Conservation (phyloP, 805 yeast species). For the Yarrowia phangngaensis region DNA sequence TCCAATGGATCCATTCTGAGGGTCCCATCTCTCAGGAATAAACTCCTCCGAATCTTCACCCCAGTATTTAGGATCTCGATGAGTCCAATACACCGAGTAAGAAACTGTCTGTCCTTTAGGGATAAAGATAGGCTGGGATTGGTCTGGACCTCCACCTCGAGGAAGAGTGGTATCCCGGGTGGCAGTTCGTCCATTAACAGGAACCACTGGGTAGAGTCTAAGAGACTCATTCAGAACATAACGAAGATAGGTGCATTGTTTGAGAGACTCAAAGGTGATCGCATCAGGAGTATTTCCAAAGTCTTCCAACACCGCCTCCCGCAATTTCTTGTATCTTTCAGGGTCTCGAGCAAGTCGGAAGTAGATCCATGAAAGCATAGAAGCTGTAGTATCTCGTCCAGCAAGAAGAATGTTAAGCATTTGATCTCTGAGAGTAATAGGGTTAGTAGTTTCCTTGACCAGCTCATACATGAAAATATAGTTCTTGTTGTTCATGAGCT, state of each 20-base stretch:
- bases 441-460: conserved; percentile 49
- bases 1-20: conserved; percentile 33
- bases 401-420: conserved; percentile 51
- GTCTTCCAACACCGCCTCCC: conserved; percentile 42
- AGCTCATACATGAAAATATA: conserved; percentile 50
- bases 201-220: conserved; percentile 52
- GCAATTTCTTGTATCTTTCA: conserved; percentile 38
- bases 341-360: conserved; percentile 46
- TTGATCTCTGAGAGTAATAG: conserved; percentile 49
- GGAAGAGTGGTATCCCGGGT: conserved; percentile 49
- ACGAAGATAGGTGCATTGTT: conserved; percentile 47
- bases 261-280: conserved; percentile 47
- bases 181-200: conserved; percentile 48
- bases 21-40: conserved; percentile 51
- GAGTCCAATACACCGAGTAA: conserved; percentile 45
- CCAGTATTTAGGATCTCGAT: conserved; percentile 43
- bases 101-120: conserved; percentile 45
- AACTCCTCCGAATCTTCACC: conserved; percentile 47
- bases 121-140: conserved; percentile 42
- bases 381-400: conserved; percentile 56
- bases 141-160: conserved; percentile 49
- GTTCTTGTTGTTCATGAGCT: conserved; percentile 36
- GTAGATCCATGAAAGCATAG: conserved; percentile 46
- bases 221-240: conserved; percentile 48
- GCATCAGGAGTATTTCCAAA: conserved; percentile 39